Evolutionary conservation across 805 yeast genomes (phyloP), one percentile per base, ranked within the genome.

Genomic region (Yarrowia hollandica): DNA sequence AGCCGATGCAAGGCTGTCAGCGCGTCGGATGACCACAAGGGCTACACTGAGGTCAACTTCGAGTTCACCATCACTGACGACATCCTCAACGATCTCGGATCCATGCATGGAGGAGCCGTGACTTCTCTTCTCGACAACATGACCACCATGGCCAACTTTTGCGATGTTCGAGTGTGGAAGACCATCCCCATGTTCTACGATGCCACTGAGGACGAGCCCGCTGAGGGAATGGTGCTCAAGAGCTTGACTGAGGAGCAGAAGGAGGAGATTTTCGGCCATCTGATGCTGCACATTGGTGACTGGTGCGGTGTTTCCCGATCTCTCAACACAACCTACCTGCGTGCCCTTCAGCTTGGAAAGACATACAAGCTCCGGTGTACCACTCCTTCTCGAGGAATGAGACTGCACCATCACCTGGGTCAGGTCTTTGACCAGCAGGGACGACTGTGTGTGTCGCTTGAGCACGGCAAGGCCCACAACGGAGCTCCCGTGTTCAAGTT

Each of bases 241-340:
- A 25, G 28, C n/a, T 35, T 52, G 3, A 35, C 58, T 8, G 58
- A 52, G 15, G 44, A 52, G 7, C 58, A 52, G 34, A 52, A 52
- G 34, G 58, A 37, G 21, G 58, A 52, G 35, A 37, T 37, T 14
- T 52, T 52, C n/a, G 44, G 35, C 15, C 58, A 52, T 15, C 58
- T 52, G 19, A 35, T 52, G 42, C 44, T 35, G 5, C 58, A 52
- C 19, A 35, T 35, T 28, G 44, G 58, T 14, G 58, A 52, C 44
- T 52, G 58, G 58, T 52, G 58, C 10, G 58, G 58, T 8, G 58
- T 52, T 5, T 52, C 58, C 6, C 58, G 58, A 52, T 26, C 58
- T 28, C 42, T 52, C 35, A 35, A 52, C 44, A 52, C 58, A 5
- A 52, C 58, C 15, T 52, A 52, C 15, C 35, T 52, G 34, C 33